phyloP scores from a whole-genome alignment of 176 grass and related monocot species.

The Otatea glauca region DNA sequence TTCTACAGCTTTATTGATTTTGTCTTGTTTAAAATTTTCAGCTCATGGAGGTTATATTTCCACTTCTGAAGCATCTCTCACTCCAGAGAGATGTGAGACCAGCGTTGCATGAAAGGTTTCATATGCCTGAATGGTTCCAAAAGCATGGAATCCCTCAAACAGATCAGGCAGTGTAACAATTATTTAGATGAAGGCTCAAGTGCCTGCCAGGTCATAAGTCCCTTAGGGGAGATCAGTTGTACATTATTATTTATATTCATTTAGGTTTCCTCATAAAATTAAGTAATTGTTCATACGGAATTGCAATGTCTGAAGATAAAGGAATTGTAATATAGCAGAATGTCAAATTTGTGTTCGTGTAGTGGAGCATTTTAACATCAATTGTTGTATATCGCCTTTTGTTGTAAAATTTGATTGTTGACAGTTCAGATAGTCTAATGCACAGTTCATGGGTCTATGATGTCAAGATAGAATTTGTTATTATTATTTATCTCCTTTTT shows the following conservation, averaged over 20 bases:
- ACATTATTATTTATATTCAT: constrained; percentile 72
- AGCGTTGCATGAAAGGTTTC: constrained; percentile 88
- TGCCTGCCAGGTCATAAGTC: constrained; percentile 34
- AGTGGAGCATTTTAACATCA: constrained; percentile 41
- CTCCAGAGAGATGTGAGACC: constrained; percentile 85
- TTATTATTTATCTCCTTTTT: no score
- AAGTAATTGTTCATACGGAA: constrained; percentile 51
- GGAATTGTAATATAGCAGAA: constrained; percentile 59
- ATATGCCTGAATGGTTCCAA: constrained; percentile 99
- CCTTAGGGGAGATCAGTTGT: constrained; percentile 52
- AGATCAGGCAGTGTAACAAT: constrained; percentile 52
- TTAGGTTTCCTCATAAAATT: constrained; percentile 46
- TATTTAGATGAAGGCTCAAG: constrained; percentile 52
- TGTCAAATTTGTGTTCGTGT: constrained; percentile 42
- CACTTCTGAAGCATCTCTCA: constrained; percentile 86
- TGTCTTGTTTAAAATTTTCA: constrained; percentile 57
- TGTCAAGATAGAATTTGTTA: no score
- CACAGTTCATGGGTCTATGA: constrained; percentile 12
- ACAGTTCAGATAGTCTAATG: constrained; percentile 48
- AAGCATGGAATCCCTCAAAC: constrained; percentile 81
- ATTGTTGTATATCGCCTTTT: constrained; percentile 68
- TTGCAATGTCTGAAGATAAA: constrained; percentile 46
- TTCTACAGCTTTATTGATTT: constrained; percentile 28
- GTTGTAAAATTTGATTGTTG: constrained; percentile 64
- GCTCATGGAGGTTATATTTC: constrained; percentile 92